These are phyloP conservation scores for Homolaphlyctis polyrhiza DNA, from an alignment of 371 early-diverging fungal species.

Conservation along the genomic window DNA sequence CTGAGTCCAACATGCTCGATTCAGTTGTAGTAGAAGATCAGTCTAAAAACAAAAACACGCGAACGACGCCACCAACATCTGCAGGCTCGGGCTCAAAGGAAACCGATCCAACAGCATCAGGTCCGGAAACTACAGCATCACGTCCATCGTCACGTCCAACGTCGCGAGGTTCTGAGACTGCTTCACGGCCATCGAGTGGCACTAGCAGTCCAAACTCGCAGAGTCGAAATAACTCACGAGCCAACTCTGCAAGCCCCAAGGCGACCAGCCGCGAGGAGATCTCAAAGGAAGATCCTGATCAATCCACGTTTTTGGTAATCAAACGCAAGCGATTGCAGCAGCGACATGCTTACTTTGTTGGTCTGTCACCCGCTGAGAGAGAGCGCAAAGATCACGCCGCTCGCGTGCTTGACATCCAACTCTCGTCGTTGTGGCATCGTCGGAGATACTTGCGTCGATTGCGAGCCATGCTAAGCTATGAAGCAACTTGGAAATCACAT, in stretches of 20 bases:
- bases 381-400: constrained; percentile 17
- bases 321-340: constrained; percentile 8
- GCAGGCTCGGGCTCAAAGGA: not conserved
- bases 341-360: constrained; percentile 10
- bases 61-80: not conserved
- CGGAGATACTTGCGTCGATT: constrained; percentile 20
- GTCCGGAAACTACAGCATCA: not conserved
- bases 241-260: constrained; percentile 3
- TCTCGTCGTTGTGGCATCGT: constrained; percentile 11
- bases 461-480: constrained; percentile 19
- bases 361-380: constrained; percentile 9
- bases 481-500: constrained; percentile 19
- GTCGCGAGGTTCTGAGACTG: too few relatives aligned
- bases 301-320: not conserved
- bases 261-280: not conserved
- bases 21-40: not conserved
- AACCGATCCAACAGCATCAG: not conserved
- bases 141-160: not conserved
- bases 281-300: not conserved
- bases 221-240: not conserved
- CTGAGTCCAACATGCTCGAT: too few relatives aligned
- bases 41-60: not conserved
- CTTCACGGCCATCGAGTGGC: not conserved
- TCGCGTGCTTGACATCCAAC: constrained; percentile 6
- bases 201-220: not conserved